Evolutionary conservation across 257 asterid species (phyloP), one percentile per base, ranked within the genome.

Genomic region (Striga asiatica): DNA sequence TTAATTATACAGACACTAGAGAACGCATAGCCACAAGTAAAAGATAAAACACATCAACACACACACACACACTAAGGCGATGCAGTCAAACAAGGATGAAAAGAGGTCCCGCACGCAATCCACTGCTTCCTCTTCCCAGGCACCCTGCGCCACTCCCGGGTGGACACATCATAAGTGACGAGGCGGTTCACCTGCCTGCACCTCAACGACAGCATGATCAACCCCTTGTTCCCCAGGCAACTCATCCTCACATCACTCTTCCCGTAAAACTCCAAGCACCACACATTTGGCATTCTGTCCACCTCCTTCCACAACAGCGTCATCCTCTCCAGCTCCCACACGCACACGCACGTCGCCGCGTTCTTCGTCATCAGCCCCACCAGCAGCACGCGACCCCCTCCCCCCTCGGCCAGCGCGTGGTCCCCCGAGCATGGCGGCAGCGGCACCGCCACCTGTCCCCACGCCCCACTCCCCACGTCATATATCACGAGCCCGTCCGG

Each of bases 211-310:
- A 91, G 68, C 98, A 91, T 83, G 21, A 91, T 76, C 83, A 91
- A 64, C 39, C 95, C 95, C 56, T 77, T 82, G 78, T 91, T 91
- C 53, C 98, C 98, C 71, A 91, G 68, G 70, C 98, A 87, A 54
- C 85, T 84, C 98, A 91, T 91, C 31, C 89, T 71, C 55, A 91
- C 84, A 88, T 87, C n/a, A n/a, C n/a, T 95, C 94, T 87, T 91
- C 31, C 98, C 98, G 19, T 91, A 87, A 77, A 91, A 91, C 64
- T 91, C 98, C 77, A 87, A 87, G 97, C 97, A 91, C 97, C 85
- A 87, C 71, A 84, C 61, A 68, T 91, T 91, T 91, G 98, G 98
- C 98, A 91, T 91, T 91, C 98, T 91, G 97, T 91, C 98, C 76
- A 91, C 97, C 98, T 91, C 98, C 97, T 91, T 91, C 98, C 98